Evolutionary conservation across 768 basidiomycete species (phyloP), one percentile per base, ranked within the genome.

Genomic region (Mycena capillaripes): DNA sequence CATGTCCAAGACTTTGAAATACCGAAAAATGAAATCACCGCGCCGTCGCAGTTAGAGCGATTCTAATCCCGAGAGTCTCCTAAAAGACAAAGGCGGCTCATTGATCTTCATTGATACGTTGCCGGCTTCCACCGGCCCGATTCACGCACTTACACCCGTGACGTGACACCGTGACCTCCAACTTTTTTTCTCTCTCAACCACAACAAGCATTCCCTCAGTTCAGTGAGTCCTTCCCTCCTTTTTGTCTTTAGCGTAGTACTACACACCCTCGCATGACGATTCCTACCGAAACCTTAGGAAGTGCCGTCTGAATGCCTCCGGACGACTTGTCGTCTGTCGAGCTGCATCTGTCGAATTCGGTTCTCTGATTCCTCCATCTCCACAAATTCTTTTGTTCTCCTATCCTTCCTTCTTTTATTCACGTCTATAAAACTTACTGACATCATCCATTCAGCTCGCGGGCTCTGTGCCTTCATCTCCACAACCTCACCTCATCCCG

Each of bases 251-350:
- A 10, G 19, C 25, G 29, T 56, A 36, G 32, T 23, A 6, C 44
- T 61, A 19, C 21, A 27, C 40, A 46, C 52, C 25, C 34, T 61
- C 40, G 56, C 56, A 75, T 62, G 59, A 70, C 60, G 72, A 71
- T 64, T 66, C 53, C 70, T 32, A 65, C 74, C 76, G 67, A 67
- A 71, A 65, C 57, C 38, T 71, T 75, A 75, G 73, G 73, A 75
- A 75, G 73, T 75, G 73, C 73, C 73, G 73, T 71, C 73, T 69
- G 73, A 75, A 75, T 46, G 70, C 73, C 69, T 75, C 73, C 70
- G 55, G 57, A 46, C 63, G 38, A 38, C 30, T 34, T 48, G 23
- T 50, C 59, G 62, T 61, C 44, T 30, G 72, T 75, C 44, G 71
- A 75, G 74, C 70, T 36, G 70, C 72, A 55, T 59, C 42, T 74